Base-by-base conservation (phyloP, 2,329 filamentous ascomycete genomes). In the Colletotrichum agaves region DNA sequence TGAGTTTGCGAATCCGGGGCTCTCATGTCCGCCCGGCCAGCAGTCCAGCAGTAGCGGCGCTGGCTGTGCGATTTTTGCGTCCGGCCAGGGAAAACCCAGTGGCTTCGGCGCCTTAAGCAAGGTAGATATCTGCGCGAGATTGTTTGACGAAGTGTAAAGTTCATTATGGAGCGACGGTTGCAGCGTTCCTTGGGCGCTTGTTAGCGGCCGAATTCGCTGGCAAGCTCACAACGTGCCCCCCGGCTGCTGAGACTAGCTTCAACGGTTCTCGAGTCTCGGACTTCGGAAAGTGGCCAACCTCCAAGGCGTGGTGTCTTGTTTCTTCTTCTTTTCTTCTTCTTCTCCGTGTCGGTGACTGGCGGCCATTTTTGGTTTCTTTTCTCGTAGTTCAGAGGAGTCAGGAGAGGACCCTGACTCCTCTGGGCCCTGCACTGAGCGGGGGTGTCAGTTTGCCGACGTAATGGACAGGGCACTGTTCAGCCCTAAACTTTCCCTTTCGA, bases 401-500 rank as follows among this genome's bases (percentile, higher is more conserved):
- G 35, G 31, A 13, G 19, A 56, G n/a, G 19, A 37, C 19, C 17
- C 15, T 17, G 35, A 39, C 33, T 52, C 35, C 33, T 21, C 11
- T 19, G 37, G 49, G 31, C 47, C 50, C 49, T 65, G 55, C 41
- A 49, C 13, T 43, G 12, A 49, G 49, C 17, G 39, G 56, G 41
- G 61, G 62, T 35, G 12, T 19, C n/a, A 27, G 15, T 37, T 67
- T 39, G 47, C 55, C 43, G 41, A 69, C 49, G 49, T 50, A 67
- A 46, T 50, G n/a, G 21, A 47, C 56, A 52, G 35, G 49, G 66
- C 43, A 47, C 13, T 44, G 27, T 49, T 69, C 66, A 69, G 62
- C 66, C 66, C 66, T 69, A 67, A 67, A 27, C 46, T 59, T 55
- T 56, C 27, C 21, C n/a, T 52, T 41, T 6, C 31, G 41, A 47